phyloP scores from a whole-genome alignment of 106 monocot genomes.

The Acanthochlamys bracteata region DNA sequence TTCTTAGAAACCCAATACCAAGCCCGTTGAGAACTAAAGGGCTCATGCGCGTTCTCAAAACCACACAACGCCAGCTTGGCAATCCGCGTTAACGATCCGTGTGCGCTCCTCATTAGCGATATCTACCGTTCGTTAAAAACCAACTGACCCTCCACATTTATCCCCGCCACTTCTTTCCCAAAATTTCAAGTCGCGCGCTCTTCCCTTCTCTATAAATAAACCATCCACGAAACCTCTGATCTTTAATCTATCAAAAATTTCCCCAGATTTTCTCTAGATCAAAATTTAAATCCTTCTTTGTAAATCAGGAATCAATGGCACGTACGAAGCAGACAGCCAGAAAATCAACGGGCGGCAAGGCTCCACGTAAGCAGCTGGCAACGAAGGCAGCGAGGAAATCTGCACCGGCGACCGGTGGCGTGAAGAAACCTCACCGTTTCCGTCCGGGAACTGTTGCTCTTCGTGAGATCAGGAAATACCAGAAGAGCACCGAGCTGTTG shows the following conservation, averaged over 20 bases:
- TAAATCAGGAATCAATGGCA: slow-evolving; percentile 8
- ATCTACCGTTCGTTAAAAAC: not conserved
- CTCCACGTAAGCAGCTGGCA: slow-evolving; percentile 8
- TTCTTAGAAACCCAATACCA: too few relatives aligned
- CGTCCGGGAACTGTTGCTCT: slow-evolving; percentile 6
- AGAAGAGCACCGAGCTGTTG: slow-evolving; percentile 12
- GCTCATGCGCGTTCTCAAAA: too few relatives aligned
- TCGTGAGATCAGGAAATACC: slow-evolving; percentile 9
- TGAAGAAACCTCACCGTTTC: slow-evolving; percentile 10
- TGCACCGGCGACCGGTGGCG: slow-evolving; percentile 5
- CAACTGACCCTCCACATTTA: not conserved
- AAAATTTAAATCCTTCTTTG: too few relatives aligned
- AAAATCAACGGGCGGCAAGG: slow-evolving; percentile 9
- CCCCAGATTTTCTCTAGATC: too few relatives aligned
- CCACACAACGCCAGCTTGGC: not conserved
- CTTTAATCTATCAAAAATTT: not conserved
- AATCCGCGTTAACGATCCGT: not conserved
- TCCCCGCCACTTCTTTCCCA: not conserved
- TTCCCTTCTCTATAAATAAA: not conserved
- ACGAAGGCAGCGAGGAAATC: slow-evolving; percentile 12
- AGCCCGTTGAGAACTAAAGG: too few relatives aligned
- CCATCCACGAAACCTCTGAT: not conserved
- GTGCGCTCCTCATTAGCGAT: not conserved
- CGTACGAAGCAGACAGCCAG: slow-evolving; percentile 8
- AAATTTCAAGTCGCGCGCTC: not conserved